phyloP scores from a whole-genome alignment of 2,329 filamentous ascomycete species.

The Aureobasidium sp. region DNA sequence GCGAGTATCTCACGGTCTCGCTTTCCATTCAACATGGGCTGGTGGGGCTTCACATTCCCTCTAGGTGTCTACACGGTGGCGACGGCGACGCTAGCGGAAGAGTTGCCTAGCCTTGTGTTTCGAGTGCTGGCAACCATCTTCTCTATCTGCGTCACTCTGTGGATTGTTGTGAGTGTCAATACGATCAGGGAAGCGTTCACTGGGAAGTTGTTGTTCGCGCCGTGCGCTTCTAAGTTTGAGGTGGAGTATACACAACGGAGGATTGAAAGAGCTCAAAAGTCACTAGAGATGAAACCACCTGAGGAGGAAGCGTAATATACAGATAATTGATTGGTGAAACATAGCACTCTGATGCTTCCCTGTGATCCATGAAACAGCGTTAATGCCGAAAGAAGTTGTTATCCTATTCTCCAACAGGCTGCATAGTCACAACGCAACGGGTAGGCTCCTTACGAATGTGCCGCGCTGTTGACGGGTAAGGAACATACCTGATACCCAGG shows the following conservation, averaged over 20 bases:
- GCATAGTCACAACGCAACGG: background rate
- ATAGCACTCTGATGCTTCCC: background rate
- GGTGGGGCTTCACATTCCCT: constrained; percentile 57
- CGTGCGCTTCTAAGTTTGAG: constrained; percentile 32
- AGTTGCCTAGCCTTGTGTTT: constrained; percentile 51
- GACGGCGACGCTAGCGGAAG: constrained; percentile 24
- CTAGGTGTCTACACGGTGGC: constrained; percentile 4
- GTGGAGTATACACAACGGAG: constrained; percentile 10
- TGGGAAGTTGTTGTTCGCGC: constrained; percentile 48
- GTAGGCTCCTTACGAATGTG: background rate
- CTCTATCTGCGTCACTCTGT: constrained; percentile 45
- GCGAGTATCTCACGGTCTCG: constrained; percentile 40
- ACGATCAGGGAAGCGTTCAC: constrained; percentile 44
- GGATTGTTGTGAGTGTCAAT: constrained; percentile 48
- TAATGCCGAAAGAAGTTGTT: background rate
- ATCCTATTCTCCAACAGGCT: background rate
- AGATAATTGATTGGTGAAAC: background rate
- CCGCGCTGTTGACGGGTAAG: background rate
- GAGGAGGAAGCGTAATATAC: background rate
- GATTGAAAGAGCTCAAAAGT: constrained; percentile 8
- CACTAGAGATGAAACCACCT: constrained; percentile 1
- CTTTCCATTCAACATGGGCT: constrained; percentile 57
- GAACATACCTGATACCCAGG: background rate
- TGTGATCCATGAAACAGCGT: background rate
- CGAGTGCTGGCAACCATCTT: constrained; percentile 50